Base-by-base conservation (phyloP, 2,329 filamentous ascomycete species). In the Colletotrichum sp. region DNA sequence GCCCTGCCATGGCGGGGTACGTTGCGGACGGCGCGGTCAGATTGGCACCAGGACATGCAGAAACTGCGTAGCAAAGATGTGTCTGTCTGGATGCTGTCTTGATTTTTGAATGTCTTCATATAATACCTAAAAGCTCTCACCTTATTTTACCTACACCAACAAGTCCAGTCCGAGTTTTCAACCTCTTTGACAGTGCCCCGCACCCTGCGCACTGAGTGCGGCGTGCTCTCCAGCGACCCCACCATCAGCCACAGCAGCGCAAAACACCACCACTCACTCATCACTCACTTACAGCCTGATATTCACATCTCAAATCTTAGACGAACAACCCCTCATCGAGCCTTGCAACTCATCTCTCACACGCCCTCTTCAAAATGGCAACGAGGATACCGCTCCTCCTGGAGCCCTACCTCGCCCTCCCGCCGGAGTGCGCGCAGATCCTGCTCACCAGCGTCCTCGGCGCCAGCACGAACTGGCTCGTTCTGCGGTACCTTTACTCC, bases 401-500 rank as follows among this genome's bases (percentile, higher is more conserved):
- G 16, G 90, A 94, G 80, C 89, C 92, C 8, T 93, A 93, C 82
- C 87, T 94, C 67, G 81, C 85, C 63, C 87, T 93, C 2, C 92
- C 92, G 7, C 85, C 88, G 7, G 88, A 91, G 78, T 85, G 89
- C 18, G 91, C 92, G 44, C 89, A 95, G 52, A 87, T 92, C 24
- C 88, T 96, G 15, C 85, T 96, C 69, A 95, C 94, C 18, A 91
- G 90, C 77, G 92, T 95, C 34, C 87, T 93, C 15, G 91, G 91
- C 63, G 91, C 92, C 21, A 90, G 88, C 77, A 87, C 92, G 3
- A 93, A 93, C 83, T 94, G 93, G 92, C 90, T 94, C 34, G 84
- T 92, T 26, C 84, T 92, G 63, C 88, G 92, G 49, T 90, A 90
- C 80, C 82, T 93, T 5, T 87, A 87, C 81, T 85, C 87, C n/a